Percentiles rank a stretch among this genome's conserved stretches.
These are phyloP conservation scores for Calonectria pauciramosa DNA, from an alignment of 2,329 filamentous ascomycete species.

Conservation along the genomic window DNA sequence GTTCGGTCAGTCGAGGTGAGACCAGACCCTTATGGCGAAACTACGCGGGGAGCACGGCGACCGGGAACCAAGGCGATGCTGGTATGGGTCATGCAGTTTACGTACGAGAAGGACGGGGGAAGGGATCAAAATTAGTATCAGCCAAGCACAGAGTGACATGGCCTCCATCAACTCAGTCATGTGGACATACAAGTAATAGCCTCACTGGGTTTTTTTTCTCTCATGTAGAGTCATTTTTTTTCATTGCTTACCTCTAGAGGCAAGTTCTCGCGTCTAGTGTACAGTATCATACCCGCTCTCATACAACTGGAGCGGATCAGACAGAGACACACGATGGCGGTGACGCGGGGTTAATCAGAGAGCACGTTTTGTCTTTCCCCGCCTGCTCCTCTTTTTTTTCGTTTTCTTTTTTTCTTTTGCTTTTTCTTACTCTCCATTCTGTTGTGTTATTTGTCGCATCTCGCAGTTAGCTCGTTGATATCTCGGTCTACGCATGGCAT, in stretches of 20 bases:
- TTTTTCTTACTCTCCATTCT: neutral
- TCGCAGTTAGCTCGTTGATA: conserved; percentile 19
- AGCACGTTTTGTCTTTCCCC: conserved; percentile 1
- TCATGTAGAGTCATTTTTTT: neutral
- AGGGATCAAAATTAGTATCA: conserved; percentile 11
- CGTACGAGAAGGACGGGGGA: neutral
- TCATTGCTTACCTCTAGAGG: conserved; percentile 12
- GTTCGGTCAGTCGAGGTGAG: conserved; percentile 24
- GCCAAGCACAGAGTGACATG: neutral
- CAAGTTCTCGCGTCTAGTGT: conserved; percentile 9
- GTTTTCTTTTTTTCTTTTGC: conserved; percentile 4
- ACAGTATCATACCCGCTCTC: conserved; percentile 20
- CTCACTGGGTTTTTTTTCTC: conserved; percentile 8
- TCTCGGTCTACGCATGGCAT: conserved; percentile 19
- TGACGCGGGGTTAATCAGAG: conserved; percentile 13
- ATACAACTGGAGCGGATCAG: conserved; percentile 44
- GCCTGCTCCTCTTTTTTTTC: neutral
- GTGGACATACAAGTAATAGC: conserved; percentile 11
- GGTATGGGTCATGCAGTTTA: conserved; percentile 24
- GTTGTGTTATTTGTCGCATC: conserved; percentile 21
- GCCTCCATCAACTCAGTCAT: conserved; percentile 4
- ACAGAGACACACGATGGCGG: conserved; percentile 31
- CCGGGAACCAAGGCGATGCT: conserved; percentile 26
- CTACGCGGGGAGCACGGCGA: conserved; percentile 16
- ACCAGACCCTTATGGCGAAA: neutral